Conservation (phyloP, 768 basidiomycete species). For the Russula emetica region DNA sequence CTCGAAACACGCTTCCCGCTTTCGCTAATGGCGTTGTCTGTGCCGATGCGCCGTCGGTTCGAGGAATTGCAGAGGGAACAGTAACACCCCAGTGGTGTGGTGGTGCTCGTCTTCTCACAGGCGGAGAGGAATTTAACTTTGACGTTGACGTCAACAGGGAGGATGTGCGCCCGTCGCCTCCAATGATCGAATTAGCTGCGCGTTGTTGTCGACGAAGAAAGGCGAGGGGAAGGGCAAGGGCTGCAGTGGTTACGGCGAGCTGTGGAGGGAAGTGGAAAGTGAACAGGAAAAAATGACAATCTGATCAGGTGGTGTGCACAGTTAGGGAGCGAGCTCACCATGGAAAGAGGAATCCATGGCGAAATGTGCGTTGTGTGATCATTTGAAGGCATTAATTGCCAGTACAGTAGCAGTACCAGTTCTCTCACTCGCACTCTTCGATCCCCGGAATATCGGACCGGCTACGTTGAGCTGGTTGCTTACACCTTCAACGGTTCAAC, state of each 20-base stretch:
- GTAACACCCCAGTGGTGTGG: neutral
- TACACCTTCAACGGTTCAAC: no score
- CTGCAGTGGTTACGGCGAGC: slow-evolving; percentile 35
- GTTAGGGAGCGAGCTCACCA: slow-evolving; percentile 1
- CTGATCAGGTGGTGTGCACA: neutral
- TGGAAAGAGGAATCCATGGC: slow-evolving; percentile 25
- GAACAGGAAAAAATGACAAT: neutral
- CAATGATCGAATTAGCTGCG: slow-evolving; percentile 1
- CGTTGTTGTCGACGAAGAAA: slow-evolving; percentile 33
- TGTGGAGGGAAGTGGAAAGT: slow-evolving; percentile 11
- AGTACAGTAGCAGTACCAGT: no score
- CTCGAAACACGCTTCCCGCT: neutral
- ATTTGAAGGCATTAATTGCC: no score
- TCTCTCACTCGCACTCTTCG: no score
- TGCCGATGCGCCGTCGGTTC: neutral
- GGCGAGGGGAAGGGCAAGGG: slow-evolving; percentile 33
- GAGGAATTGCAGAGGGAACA: neutral
- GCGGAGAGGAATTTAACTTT: slow-evolving; percentile 26
- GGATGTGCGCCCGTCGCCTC: slow-evolving; percentile 13
- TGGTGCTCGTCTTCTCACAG: slow-evolving; percentile 21
- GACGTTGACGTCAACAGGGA: neutral
- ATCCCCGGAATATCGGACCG: neutral
- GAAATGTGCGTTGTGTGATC: neutral
- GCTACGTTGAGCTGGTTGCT: no score
- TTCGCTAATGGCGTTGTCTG: neutral